Evolutionary conservation across 768 basidiomycete species (phyloP).

Genomic region (Tubosaeta sp.): DNA sequence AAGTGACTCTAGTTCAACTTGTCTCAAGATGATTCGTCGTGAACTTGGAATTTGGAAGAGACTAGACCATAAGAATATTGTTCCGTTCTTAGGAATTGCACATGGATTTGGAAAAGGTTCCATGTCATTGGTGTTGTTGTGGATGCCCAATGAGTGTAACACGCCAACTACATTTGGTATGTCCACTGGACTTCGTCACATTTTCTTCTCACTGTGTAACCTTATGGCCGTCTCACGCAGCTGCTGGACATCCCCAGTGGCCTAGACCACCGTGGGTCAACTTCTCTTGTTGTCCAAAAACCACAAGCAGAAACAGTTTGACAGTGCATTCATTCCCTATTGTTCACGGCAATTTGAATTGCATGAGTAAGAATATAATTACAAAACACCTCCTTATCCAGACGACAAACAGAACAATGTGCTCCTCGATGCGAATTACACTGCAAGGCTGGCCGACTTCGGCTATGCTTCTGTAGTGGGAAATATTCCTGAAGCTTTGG

Average conservation of each 20-base stretch:
- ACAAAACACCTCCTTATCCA: neutral
- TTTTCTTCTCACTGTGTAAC: too few species aligned
- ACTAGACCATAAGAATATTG: neutral
- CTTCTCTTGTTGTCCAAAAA: too few species aligned
- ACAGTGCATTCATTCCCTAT: neutral
- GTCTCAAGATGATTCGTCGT: conserved; percentile 2
- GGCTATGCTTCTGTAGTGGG: neutral
- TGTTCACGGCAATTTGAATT: neutral
- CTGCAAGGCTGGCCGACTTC: neutral
- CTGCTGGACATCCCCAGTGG: neutral
- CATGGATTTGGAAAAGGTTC: neutral
- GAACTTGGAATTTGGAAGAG: conserved; percentile 10
- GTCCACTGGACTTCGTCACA: conserved; percentile 4
- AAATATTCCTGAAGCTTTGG: neutral
- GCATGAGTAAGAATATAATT: neutral
- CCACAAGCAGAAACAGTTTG: too few species aligned
- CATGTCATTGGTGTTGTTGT: conserved; percentile 18
- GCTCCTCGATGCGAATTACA: neutral
- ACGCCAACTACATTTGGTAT: conserved; percentile 5
- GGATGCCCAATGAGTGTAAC: conserved; percentile 21
- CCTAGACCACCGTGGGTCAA: neutral
- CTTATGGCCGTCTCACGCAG: neutral
- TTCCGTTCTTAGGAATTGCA: conserved; percentile 1
- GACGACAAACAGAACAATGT: neutral
- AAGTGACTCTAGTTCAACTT: neutral